Evolutionary conservation across 2,329 filamentous ascomycete species (phyloP).

Genomic region (Venturia aucupariae): DNA sequence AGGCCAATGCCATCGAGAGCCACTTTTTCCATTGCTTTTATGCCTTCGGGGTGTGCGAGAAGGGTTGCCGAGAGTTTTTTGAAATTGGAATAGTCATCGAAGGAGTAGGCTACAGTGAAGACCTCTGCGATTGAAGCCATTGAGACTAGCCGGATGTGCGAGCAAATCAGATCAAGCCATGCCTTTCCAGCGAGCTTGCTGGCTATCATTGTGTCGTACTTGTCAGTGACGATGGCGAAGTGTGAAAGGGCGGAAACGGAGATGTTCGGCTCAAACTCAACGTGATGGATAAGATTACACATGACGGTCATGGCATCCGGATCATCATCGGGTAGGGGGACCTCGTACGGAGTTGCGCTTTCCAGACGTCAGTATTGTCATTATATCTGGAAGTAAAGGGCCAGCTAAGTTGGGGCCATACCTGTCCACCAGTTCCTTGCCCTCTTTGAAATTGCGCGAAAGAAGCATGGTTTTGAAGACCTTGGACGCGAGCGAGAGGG

Average conservation of each 20-base stretch:
- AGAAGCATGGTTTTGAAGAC: neutral
- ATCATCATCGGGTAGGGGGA: neutral
- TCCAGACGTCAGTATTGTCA: too few relatives aligned
- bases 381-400: too few relatives aligned
- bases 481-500: neutral
- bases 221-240: neutral
- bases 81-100: neutral
- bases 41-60: neutral
- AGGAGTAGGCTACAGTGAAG: neutral
- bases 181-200: neutral
- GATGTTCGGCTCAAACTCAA: neutral
- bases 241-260: too few relatives aligned
- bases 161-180: neutral
- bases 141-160: too few relatives aligned
- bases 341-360: neutral
- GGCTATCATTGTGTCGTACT: neutral
- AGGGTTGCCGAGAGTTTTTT: neutral
- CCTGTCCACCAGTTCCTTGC: neutral
- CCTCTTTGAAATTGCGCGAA: neutral
- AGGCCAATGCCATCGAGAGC: too few relatives aligned
- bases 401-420: too few relatives aligned
- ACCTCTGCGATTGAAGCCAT: too few relatives aligned
- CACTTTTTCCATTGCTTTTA: too few relatives aligned
- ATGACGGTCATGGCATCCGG: neutral
- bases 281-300: neutral